Conservation (phyloP, 1,139 yeast species). For the Scheffersomyces cryptocercus region DNA sequence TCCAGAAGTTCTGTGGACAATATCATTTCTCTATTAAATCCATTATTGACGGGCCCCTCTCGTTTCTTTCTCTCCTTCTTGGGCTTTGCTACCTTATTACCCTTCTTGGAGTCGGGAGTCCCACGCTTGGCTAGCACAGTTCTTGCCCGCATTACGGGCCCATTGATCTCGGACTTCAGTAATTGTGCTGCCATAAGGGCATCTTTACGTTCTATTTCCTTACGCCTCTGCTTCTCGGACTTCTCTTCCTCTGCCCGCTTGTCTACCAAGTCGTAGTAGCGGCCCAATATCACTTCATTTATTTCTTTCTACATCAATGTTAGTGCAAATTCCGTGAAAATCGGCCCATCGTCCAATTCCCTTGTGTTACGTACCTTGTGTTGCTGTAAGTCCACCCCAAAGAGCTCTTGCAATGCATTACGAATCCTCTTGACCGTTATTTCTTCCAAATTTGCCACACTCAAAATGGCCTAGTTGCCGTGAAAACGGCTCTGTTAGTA, state of each 20-base stretch:
- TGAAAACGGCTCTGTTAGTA: constrained; percentile 22
- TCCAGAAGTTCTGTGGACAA: constrained; percentile 53
- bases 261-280: constrained; percentile 55
- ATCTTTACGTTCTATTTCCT: constrained; percentile 41
- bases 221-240: constrained; percentile 24
- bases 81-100: constrained; percentile 2
- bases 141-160: constrained; percentile 20
- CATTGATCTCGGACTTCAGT: constrained; percentile 35
- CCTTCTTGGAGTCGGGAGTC: constrained; percentile 3
- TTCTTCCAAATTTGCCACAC: constrained; percentile 71
- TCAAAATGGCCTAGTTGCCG: constrained; percentile 57
- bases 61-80: constrained; percentile 7
- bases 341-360: not conserved
- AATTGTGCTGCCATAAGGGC: constrained; percentile 48
- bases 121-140: constrained; percentile 6
- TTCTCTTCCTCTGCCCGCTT: constrained; percentile 31
- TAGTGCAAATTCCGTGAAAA: constrained; percentile 9
- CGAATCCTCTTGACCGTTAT: constrained; percentile 74
- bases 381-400: constrained; percentile 53
- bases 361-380: constrained; percentile 40
- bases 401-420: constrained; percentile 67
- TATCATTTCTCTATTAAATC: constrained; percentile 39
- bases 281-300: constrained; percentile 58
- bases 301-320: constrained; percentile 44
- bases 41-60: constrained; percentile 19